phyloP scores from a whole-genome alignment of 129 eudicot species.

The Oenanthe sinensis region DNA sequence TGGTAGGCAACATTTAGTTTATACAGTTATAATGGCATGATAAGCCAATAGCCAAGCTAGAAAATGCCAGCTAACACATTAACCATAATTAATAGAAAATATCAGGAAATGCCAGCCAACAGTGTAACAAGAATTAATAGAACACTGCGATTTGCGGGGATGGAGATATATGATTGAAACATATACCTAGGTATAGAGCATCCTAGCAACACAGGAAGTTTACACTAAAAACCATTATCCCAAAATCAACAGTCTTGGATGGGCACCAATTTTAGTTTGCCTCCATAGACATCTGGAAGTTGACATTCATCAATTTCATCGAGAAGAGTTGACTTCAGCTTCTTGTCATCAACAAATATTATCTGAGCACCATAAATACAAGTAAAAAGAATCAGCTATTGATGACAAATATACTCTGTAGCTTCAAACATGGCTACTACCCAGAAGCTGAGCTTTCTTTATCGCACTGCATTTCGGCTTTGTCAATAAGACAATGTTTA shows the following conservation, averaged over 20 bases:
- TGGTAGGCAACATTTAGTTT: too few relatives aligned
- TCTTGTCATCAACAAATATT: constrained; percentile 60
- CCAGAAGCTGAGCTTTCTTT: neutral
- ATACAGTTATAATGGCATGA: too few relatives aligned
- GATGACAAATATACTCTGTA: neutral
- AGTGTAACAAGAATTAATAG: neutral
- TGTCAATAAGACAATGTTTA: neutral
- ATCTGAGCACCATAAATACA: constrained; percentile 39
- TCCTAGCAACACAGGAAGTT: neutral
- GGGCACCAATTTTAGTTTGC: constrained; percentile 60
- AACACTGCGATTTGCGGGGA: neutral
- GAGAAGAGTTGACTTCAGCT: constrained; percentile 54
- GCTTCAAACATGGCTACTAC: neutral
- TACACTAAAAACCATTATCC: neutral
- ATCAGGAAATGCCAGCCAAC: too few relatives aligned
- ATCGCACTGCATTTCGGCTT: neutral
- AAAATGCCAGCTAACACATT: too few relatives aligned
- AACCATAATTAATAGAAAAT: neutral
- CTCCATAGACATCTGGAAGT: constrained; percentile 78
- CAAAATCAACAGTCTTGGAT: constrained; percentile 58
- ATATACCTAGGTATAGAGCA: neutral
- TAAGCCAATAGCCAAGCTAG: too few relatives aligned
- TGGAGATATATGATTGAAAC: neutral
- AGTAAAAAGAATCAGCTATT: neutral
- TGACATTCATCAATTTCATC: constrained; percentile 80